Evolutionary conservation across 805 yeast species (phyloP), one percentile per base, ranked within the genome.

Genomic region (Groenewaldozyma tartarivorans): DNA sequence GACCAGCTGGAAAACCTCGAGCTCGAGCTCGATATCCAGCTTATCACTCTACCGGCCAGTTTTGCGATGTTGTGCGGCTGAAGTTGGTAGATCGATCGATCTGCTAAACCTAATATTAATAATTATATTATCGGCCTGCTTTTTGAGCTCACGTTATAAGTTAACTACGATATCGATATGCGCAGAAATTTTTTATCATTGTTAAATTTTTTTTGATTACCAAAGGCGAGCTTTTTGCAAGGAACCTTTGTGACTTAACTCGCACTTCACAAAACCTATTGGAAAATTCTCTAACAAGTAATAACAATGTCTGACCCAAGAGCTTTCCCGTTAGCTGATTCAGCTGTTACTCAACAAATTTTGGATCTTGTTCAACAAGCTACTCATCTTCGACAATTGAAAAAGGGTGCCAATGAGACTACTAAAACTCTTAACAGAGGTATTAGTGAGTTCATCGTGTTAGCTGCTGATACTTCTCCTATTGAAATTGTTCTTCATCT

Each of bases 381-480:
- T 48, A 88, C 94, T 60, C 87, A 83, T 72, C 77, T 92, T 65
- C 87, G 97, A 75, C 99, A 92, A 72, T 79, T 92, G 68, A 92
- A 92, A 78, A 92, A 92, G 70, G 99, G 99, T 70, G 98, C 99
- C 56, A 92, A 92, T 68, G 99, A 92, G 74, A 95, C 97, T 61
- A 92, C 96, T 71, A 90, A 90, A 77, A 90, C 96, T 58, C 77
- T 90, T 71, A 90, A 90, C 83, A 84, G 97, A 76, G 98, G 98
- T 80, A 90, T 90, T 61, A 84, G 96, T 58, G 98, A 90, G 73
- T 90, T 90, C 76, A 88, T 90, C 68, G 85, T 90, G 72, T 86
- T 92, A 96, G 98, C 99, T 53, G 99, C 98, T 57, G 99, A 92
- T 65, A 87, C 98, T 59, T 95, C 88, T 71, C 99, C 99, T 58